Conservation (phyloP, 345 rosid genomes). For the Carallia brachiata region DNA sequence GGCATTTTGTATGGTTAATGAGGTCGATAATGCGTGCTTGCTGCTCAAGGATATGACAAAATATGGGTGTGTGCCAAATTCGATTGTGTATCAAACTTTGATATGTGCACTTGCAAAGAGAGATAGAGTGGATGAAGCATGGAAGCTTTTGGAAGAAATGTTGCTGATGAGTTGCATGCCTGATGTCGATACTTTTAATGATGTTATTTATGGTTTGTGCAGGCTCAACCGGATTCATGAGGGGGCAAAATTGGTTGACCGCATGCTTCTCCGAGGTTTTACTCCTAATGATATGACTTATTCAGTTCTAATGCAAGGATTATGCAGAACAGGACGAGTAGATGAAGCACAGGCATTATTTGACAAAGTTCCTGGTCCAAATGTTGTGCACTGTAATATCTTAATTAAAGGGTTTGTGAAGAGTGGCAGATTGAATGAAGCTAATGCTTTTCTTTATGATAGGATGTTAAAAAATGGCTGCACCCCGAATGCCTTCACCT, state of each 20-base stretch:
- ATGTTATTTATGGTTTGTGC: conserved; percentile 66
- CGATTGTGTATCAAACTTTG: conserved; percentile 68
- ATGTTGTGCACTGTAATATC: conserved; percentile 56
- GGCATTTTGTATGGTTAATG: conserved; percentile 65
- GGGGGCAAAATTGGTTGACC: conserved; percentile 64
- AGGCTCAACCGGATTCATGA: conserved; percentile 60
- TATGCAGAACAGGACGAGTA: conserved; percentile 58
- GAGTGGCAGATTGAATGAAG: conserved; percentile 59
- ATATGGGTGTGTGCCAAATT: conserved; percentile 84
- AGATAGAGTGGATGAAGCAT: conserved; percentile 62
- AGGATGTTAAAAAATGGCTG: conserved; percentile 35
- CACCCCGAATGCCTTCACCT: conserved; percentile 60
- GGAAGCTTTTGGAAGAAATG: conserved; percentile 80
- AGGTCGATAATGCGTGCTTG: conserved; percentile 68
- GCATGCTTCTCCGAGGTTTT: conserved; percentile 75
- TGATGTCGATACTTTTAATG: conserved; percentile 79
- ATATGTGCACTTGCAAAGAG: conserved; percentile 69
- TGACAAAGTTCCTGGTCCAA: conserved; percentile 42
- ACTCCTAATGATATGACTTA: conserved; percentile 62
- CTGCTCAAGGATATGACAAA: conserved; percentile 76
- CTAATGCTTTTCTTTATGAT: conserved; percentile 44
- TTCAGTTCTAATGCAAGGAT: conserved; percentile 61
- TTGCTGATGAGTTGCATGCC: conserved; percentile 76
- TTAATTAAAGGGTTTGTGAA: conserved; percentile 70
- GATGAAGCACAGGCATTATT: conserved; percentile 72